These are phyloP conservation scores for Crucibulum cyathiforme DNA, from an alignment of 1,284 basidiomycete genomes.

Conservation along the genomic window DNA sequence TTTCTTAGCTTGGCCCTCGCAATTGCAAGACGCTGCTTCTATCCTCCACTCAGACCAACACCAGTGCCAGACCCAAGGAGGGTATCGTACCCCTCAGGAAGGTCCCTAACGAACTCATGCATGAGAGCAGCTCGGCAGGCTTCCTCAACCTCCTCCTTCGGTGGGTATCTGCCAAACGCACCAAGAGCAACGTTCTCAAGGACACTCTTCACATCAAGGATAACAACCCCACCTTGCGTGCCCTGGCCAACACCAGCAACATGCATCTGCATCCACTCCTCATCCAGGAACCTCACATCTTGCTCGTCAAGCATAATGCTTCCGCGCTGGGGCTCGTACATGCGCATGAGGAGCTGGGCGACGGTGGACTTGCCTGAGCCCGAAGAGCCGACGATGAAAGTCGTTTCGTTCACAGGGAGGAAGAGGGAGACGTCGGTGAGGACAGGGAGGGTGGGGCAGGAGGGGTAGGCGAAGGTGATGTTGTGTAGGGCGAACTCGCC, in stretches of 20 bases:
- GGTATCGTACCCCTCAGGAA: conserved; percentile 92
- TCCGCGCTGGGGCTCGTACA: conserved; percentile 74
- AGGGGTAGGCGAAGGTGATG: conserved; percentile 88
- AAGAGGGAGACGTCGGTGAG: conserved; percentile 73
- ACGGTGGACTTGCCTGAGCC: conserved; percentile 96
- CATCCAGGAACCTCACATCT: conserved; percentile 77
- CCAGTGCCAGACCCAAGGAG: conserved; percentile 76
- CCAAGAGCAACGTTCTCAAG: conserved; percentile 90
- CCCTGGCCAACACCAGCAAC: conserved; percentile 84
- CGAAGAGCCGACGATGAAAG: conserved; percentile 94
- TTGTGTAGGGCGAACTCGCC: conserved; percentile 84
- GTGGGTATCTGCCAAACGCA: conserved; percentile 55
- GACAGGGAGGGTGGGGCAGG: conserved; percentile 69
- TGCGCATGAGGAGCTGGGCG: conserved; percentile 79
- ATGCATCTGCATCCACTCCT: conserved; percentile 73
- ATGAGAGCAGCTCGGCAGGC: conserved; percentile 89
- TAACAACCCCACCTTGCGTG: conserved; percentile 63
- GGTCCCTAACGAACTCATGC: conserved; percentile 81
- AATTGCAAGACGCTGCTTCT: conserved; percentile 91
- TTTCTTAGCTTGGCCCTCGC: conserved; percentile 89
- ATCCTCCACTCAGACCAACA: conserved; percentile 87
- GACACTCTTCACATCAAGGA: conserved; percentile 76
- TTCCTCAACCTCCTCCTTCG: conserved; percentile 74
- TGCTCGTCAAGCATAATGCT: conserved; percentile 84
- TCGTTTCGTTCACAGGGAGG: conserved; percentile 86